These are phyloP conservation scores for Eimeria falciformis DNA, from an alignment of 169 alveolate species.

Conservation along the genomic window DNA sequence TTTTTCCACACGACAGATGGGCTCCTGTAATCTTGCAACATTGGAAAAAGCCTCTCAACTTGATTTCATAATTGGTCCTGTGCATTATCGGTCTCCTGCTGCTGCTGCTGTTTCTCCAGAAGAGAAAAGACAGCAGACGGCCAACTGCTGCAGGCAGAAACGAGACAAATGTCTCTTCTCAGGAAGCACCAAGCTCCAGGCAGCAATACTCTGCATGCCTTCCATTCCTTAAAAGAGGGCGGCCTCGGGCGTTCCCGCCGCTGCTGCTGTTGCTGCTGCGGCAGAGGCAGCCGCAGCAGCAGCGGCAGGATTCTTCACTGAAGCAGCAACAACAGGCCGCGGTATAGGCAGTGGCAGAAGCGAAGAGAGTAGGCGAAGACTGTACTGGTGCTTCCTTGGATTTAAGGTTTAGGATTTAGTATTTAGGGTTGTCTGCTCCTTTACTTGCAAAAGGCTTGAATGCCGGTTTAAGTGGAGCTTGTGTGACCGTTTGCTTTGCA, in stretches of 20 bases:
- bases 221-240: conserved; percentile 7
- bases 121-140: not conserved
- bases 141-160: conserved; percentile 12
- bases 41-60: too few species aligned
- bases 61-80: too few species aligned
- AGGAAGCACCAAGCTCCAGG: conserved; percentile 30
- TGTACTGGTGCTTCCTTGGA: not conserved
- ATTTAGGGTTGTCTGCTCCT: not conserved
- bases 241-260: conserved; percentile 22
- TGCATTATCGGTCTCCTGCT: conserved; percentile 20
- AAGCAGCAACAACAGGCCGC: not conserved
- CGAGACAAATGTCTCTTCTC: not conserved
- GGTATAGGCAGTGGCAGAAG: not conserved
- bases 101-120: conserved; percentile 32
- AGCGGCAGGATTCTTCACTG: not conserved
- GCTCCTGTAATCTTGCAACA: too few species aligned
- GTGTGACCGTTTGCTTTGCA: not conserved
- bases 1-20: too few species aligned
- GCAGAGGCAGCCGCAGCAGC: too few species aligned
- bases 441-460: not conserved
- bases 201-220: conserved; percentile 9
- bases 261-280: conserved; percentile 37
- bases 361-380: too few species aligned
- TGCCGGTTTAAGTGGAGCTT: not conserved
- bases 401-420: not conserved